Percentiles rank a stretch among this genome's conserved stretches.
phyloP scores from a whole-genome alignment of 2,329 filamentous ascomycete genomes.

The Cladophialophora psammophila region DNA sequence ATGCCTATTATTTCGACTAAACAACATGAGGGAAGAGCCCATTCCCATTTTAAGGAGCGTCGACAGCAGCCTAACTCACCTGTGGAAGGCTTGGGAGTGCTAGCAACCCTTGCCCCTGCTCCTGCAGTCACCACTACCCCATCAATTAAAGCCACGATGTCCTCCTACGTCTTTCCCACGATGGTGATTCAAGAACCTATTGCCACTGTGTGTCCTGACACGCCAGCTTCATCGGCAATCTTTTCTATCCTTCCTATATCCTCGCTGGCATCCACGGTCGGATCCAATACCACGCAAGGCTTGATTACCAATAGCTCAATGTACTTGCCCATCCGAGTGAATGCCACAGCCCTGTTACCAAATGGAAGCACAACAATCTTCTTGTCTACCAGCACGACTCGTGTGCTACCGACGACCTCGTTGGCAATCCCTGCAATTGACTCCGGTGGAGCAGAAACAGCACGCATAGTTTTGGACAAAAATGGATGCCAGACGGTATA shows the following conservation, averaged over 20 bases:
- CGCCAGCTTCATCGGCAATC: conserved; percentile 16
- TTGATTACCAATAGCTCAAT: conserved; percentile 1
- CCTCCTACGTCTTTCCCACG: conserved; percentile 31
- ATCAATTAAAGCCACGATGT: conserved; percentile 12
- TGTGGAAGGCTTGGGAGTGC: conserved; percentile 14
- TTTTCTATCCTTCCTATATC: conserved; percentile 24
- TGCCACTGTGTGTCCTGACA: conserved; percentile 36
- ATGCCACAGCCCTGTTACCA: conserved; percentile 37
- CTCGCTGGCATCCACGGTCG: conserved; percentile 2
- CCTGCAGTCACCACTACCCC: not conserved
- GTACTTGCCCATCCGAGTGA: conserved; percentile 22
- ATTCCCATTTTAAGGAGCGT: conserved; percentile 27
- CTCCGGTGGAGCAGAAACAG: conserved; percentile 8
- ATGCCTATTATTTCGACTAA: conserved; percentile 8
- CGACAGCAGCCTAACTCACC: conserved; percentile 12
- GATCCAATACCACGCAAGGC: not conserved
- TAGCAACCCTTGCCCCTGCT: conserved; percentile 3
- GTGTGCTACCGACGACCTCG: not conserved
- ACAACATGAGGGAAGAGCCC: conserved; percentile 26
- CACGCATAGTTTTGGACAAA: conserved; percentile 30
- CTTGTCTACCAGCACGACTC: conserved; percentile 21
- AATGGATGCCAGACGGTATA: conserved; percentile 40
- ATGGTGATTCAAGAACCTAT: conserved; percentile 34
- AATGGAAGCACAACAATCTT: conserved; percentile 35
- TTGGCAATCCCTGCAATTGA: not conserved